Evolutionary conservation across 345 rosid species (phyloP).

Genomic region (Nephelium lappaceum): DNA sequence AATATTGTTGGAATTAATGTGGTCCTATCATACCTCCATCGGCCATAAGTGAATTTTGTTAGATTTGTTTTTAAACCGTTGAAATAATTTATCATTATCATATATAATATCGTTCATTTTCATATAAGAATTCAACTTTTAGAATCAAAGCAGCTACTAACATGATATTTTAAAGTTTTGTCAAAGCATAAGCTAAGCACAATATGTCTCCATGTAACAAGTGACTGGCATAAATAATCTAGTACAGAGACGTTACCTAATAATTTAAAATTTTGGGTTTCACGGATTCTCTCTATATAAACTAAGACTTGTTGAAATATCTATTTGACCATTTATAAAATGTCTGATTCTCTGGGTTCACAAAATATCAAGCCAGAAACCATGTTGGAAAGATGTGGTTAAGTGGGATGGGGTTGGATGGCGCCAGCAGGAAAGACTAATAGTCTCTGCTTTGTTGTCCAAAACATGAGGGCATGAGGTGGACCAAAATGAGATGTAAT

Average conservation of each 20-base stretch:
- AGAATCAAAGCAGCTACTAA: too few relatives aligned
- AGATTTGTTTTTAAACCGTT: too few relatives aligned
- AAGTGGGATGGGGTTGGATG: neutral
- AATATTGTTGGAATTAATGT: neutral
- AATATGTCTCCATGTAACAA: too few relatives aligned
- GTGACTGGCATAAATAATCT: too few relatives aligned
- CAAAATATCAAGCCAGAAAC: neutral
- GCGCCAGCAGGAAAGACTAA: constrained; percentile 5
- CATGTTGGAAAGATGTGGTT: neutral
- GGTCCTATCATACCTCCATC: neutral
- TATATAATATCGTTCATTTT: too few relatives aligned
- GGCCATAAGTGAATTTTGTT: neutral
- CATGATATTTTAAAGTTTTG: too few relatives aligned
- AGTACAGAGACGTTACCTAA: too few relatives aligned
- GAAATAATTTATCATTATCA: too few relatives aligned
- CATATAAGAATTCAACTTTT: too few relatives aligned
- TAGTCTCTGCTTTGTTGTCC: constrained; percentile 15
- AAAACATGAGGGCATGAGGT: constrained; percentile 26
- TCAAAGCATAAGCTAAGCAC: too few relatives aligned
- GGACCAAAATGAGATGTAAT: constrained; percentile 36
- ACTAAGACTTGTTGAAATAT: neutral
- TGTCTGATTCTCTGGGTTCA: neutral
- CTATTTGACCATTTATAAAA: neutral
- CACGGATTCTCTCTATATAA: too few relatives aligned
- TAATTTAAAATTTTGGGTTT: too few relatives aligned